Evolutionary conservation across 75 land plant genomes (phyloP).

Genomic region (Pinus tabuliformis): DNA sequence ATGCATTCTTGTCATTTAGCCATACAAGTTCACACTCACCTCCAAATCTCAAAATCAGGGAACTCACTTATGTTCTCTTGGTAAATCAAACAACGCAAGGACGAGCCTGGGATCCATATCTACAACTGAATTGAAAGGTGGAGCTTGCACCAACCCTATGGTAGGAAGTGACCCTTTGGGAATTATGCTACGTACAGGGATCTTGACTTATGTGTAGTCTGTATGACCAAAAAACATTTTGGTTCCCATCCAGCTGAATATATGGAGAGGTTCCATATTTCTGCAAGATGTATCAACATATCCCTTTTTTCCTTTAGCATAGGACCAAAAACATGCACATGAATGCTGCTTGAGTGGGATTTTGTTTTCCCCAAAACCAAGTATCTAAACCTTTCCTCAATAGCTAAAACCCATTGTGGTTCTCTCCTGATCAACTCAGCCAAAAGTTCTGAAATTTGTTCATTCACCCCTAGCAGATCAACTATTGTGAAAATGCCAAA

Average conservation of each 20-base stretch:
- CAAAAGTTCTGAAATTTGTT: too few relatives aligned
- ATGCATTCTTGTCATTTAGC: conserved; percentile 97
- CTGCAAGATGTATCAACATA: conserved; percentile 76
- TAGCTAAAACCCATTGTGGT: too few relatives aligned
- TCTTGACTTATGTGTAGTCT: conserved; percentile 83
- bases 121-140: conserved; percentile 60
- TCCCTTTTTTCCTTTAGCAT: conserved; percentile 85
- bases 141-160: conserved; percentile 18
- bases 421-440: too few relatives aligned
- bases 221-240: conserved; percentile 71
- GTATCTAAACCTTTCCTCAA: too few relatives aligned
- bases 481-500: too few relatives aligned
- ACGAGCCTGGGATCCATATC: conserved; percentile 99
- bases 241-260: conserved; percentile 90
- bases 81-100: conserved; percentile 82
- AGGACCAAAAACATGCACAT: conserved; percentile 78
- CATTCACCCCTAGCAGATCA: too few relatives aligned
- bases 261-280: conserved; percentile 84
- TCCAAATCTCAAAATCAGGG: conserved; percentile 86
- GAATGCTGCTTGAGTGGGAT: conserved; percentile 30
- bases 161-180: conserved; percentile 34
- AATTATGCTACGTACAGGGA: conserved; percentile 52
- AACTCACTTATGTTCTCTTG: conserved; percentile 90
- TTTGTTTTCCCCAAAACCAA: conserved; percentile 77
- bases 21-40: conserved; percentile 97